Percentiles rank a stretch among this genome's conserved stretches.
These are phyloP conservation scores for Boletus rufocinnamomeus DNA, from an alignment of 768 basidiomycete genomes.

Conservation along the genomic window DNA sequence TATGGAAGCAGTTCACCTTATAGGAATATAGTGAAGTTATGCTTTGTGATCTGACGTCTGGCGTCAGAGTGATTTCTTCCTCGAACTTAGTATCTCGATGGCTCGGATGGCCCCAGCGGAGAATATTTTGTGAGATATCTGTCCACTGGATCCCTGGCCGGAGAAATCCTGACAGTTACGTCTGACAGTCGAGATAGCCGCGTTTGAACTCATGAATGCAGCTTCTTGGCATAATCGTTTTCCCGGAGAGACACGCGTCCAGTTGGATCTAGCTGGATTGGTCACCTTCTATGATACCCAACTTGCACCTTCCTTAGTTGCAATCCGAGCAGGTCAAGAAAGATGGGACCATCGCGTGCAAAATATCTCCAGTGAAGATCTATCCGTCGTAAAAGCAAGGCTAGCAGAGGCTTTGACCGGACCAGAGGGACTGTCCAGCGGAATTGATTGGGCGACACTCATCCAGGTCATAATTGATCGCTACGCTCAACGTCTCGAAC, in stretches of 20 bases:
- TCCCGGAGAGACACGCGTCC: conserved; percentile 31
- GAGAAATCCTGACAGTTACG: background rate
- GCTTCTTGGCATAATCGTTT: conserved; percentile 29
- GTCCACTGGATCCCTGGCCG: background rate
- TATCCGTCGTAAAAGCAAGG: conserved; percentile 1
- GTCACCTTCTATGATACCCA: conserved; percentile 32
- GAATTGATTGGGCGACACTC: too few species aligned
- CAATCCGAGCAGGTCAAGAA: conserved; percentile 15
- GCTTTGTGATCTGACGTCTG: conserved; percentile 39
- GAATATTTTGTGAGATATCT: conserved; percentile 1
- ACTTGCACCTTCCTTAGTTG: conserved; percentile 22
- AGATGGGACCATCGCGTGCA: conserved; percentile 23
- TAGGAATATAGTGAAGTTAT: conserved; percentile 43
- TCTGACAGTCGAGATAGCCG: background rate
- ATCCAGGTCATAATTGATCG: too few species aligned
- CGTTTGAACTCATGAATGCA: conserved; percentile 17
- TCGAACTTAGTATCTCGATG: conserved; percentile 32
- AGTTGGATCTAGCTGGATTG: conserved; percentile 19
- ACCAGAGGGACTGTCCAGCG: background rate
- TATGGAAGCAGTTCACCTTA: background rate
- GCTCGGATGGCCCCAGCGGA: background rate
- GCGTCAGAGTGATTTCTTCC: conserved; percentile 35
- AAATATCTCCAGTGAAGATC: conserved; percentile 18
- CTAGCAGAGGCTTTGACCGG: conserved; percentile 6
- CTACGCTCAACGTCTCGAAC: too few species aligned